These are phyloP conservation scores for Apiospora phragmitis DNA, from an alignment of 2,329 filamentous ascomycete genomes.

Conservation along the genomic window DNA sequence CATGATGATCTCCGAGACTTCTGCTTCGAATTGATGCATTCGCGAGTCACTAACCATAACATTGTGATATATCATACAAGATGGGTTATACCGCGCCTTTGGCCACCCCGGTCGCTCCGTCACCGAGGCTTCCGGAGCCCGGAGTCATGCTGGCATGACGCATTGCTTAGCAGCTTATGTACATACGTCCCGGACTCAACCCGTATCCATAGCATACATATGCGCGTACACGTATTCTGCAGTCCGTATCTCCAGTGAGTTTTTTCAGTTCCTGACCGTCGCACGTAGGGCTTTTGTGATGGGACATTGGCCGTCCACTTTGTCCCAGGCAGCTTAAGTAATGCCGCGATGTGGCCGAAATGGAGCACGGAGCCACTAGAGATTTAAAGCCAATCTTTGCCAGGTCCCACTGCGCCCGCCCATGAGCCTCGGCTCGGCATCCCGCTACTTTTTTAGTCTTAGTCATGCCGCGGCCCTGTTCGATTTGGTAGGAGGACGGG, in stretches of 20 bases:
- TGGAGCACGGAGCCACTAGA: background rate
- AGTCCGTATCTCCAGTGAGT: too few relatives aligned
- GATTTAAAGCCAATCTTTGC: background rate
- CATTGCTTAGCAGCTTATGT: background rate
- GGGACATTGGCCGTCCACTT: background rate
- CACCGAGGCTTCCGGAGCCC: background rate
- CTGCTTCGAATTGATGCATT: background rate
- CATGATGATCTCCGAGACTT: background rate
- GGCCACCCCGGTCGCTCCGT: background rate
- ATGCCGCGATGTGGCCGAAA: conserved; percentile 9
- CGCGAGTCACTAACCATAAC: background rate
- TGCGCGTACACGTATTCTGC: background rate
- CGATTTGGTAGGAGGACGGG: background rate
- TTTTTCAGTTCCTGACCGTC: too few relatives aligned
- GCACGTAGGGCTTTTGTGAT: background rate
- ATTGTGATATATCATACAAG: background rate
- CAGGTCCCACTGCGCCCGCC: background rate
- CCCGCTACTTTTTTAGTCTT: conserved; percentile 4
- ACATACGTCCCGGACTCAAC: too few relatives aligned
- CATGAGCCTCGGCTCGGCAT: conserved; percentile 4
- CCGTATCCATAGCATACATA: background rate
- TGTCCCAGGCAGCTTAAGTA: conserved; percentile 5
- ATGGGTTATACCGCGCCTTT: background rate
- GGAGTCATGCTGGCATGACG: background rate
- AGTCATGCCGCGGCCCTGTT: conserved; percentile 9